phyloP scores from a whole-genome alignment of 2,329 filamentous ascomycete genomes.

The Orbilia quercus region DNA sequence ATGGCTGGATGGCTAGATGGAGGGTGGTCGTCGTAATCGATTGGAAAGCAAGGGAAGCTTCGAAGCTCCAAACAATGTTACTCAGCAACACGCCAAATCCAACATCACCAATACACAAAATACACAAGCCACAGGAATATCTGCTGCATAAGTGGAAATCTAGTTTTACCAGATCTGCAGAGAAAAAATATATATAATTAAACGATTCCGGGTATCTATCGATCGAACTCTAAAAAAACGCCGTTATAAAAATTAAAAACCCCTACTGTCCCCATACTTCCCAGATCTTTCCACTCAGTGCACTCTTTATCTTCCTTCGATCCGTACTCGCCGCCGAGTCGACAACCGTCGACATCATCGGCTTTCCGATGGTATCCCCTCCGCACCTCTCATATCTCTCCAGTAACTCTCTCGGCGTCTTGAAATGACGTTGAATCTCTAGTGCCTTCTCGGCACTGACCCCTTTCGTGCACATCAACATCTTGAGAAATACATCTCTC shows the following conservation, averaged over 20 bases:
- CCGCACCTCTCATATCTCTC: conserved; percentile 73
- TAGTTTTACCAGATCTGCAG: too few species aligned
- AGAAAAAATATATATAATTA: too few species aligned
- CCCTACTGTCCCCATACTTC: conserved; percentile 73
- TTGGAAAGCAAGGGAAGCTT: conserved; percentile 53
- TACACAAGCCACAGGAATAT: too few species aligned
- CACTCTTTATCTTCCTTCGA: conserved; percentile 75
- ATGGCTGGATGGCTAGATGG: conserved; percentile 28
- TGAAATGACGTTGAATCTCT: conserved; percentile 82
- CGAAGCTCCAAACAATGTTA: conserved; percentile 36
- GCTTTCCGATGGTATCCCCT: conserved; percentile 63
- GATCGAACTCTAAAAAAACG: background rate
- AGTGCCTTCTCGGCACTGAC: conserved; percentile 81
- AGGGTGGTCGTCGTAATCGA: conserved; percentile 30
- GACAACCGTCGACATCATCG: conserved; percentile 62
- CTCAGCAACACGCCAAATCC: conserved; percentile 48
- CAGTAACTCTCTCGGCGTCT: conserved; percentile 77
- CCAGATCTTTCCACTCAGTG: conserved; percentile 75
- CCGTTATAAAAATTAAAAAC: background rate
- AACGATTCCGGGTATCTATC: background rate
- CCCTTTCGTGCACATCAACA: conserved; percentile 83
- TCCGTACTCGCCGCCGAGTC: conserved; percentile 72
- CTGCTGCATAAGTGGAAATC: too few species aligned
- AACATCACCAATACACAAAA: too few species aligned
- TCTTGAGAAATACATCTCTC: conserved; percentile 80